Percentiles rank a stretch among this genome's conserved stretches.
phyloP scores from a whole-genome alignment of 306 rosid species.

The Trifolium fragiferum region DNA sequence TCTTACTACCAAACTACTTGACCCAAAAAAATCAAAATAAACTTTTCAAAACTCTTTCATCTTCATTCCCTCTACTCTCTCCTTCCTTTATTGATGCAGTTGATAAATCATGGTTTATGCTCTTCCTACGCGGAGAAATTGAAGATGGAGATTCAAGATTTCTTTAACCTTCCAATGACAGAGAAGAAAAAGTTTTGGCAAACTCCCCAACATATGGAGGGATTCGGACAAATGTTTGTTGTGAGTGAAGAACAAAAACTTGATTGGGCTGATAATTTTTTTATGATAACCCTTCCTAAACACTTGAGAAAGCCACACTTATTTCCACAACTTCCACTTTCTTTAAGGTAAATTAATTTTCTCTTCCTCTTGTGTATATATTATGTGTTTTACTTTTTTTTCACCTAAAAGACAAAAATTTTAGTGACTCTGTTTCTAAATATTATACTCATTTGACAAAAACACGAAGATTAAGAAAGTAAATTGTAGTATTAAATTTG shows the following conservation, averaged over 20 bases:
- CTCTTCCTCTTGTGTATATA: too few relatives aligned
- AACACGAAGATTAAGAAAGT: too few relatives aligned
- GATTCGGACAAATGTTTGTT: conserved; percentile 69
- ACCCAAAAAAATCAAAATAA: too few relatives aligned
- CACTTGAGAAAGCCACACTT: conserved; percentile 55
- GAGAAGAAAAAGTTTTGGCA: conserved; percentile 65
- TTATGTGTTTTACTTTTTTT: too few relatives aligned
- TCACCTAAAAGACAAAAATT: too few relatives aligned
- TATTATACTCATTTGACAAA: too few relatives aligned
- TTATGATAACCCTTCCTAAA: conserved; percentile 45
- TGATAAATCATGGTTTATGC: conserved; percentile 64
- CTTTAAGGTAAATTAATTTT: conserved; percentile 45
- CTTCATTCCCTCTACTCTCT: too few relatives aligned
- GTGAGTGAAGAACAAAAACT: conserved; percentile 47
- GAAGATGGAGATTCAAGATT: conserved; percentile 46
- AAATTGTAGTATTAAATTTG: too few relatives aligned
- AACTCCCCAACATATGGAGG: conserved; percentile 51
- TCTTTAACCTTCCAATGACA: conserved; percentile 58
- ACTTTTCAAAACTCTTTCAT: too few relatives aligned
- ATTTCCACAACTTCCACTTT: conserved; percentile 56
- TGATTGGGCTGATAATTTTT: conserved; percentile 64
- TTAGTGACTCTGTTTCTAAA: too few relatives aligned
- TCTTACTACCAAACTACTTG: too few relatives aligned
- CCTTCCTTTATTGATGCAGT: conserved; percentile 42
- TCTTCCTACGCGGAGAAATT: conserved; percentile 47